Conservation (phyloP, 176 grass and related monocot genomes). For the Miscanthus lutarioriparius region DNA sequence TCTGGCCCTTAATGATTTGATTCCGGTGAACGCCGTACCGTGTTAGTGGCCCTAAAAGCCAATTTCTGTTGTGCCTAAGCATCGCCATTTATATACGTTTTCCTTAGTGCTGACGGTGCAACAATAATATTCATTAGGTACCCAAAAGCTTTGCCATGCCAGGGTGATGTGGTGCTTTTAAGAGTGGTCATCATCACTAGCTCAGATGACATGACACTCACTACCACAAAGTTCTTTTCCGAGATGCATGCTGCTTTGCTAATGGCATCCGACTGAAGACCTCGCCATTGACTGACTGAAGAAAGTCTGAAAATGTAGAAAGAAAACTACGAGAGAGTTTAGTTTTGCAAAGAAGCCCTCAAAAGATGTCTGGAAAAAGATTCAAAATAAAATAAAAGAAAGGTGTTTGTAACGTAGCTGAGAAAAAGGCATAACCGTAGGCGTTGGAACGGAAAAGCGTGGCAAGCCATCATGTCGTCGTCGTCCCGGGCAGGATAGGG, state of each 20-base stretch:
- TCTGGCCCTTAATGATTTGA: not conserved
- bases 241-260: slow-evolving; percentile 16
- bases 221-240: slow-evolving; percentile 1
- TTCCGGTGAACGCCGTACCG: not conserved
- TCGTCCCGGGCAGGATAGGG: not conserved
- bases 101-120: not conserved
- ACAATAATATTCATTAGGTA: not conserved
- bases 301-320: not conserved
- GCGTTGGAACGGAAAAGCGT: not conserved
- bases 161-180: slow-evolving; percentile 28
- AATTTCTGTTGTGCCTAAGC: not conserved
- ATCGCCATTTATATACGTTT: not conserved
- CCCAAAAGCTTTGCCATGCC: slow-evolving; percentile 22
- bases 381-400: not conserved
- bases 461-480: too few species aligned
- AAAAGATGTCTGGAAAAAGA: not conserved
- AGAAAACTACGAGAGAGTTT: not conserved
- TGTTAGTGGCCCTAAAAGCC: slow-evolving; percentile 30
- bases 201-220: not conserved
- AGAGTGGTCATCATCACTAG: slow-evolving; percentile 15
- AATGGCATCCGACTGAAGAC: slow-evolving; percentile 13
- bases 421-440: not conserved
- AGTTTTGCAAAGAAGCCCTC: not conserved
- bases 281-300: slow-evolving; percentile 6
- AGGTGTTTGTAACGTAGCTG: not conserved